Evolutionary conservation across 2,329 filamentous ascomycete genomes (phyloP).

Genomic region (Diaporthe velutina): DNA sequence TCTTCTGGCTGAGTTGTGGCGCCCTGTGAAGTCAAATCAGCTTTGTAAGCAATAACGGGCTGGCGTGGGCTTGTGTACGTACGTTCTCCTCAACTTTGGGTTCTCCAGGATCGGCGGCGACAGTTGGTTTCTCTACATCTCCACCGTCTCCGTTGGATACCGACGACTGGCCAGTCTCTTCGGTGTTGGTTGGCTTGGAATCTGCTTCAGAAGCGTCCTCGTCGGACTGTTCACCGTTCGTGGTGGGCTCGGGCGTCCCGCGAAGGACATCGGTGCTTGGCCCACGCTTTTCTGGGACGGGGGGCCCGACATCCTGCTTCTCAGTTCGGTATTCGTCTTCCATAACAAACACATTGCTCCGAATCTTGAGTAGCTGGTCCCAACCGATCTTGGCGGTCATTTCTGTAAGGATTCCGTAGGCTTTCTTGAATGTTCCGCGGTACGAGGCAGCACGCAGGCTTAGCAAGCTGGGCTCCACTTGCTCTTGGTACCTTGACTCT

Average conservation of each 20-base stretch:
- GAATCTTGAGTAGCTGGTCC: slow-evolving; percentile 94
- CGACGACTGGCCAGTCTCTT: slow-evolving; percentile 46
- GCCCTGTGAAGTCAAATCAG: slow-evolving; percentile 57
- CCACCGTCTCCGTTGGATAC: slow-evolving; percentile 54
- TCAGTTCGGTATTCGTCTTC: slow-evolving; percentile 97
- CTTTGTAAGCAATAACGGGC: slow-evolving; percentile 42
- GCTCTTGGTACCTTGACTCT: slow-evolving; percentile 83
- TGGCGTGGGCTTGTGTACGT: slow-evolving; percentile 47
- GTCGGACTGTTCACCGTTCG: slow-evolving; percentile 58
- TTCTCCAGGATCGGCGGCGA: slow-evolving; percentile 82
- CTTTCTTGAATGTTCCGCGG: slow-evolving; percentile 95
- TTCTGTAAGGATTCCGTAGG: slow-evolving; percentile 93
- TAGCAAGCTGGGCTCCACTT: slow-evolving; percentile 87
- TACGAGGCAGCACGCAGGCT: slow-evolving; percentile 90
- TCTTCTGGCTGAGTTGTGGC: slow-evolving; percentile 70
- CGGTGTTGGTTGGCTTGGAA: slow-evolving; percentile 42
- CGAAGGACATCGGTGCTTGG: slow-evolving; percentile 84
- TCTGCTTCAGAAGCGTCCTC: slow-evolving; percentile 47
- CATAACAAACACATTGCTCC: slow-evolving; percentile 99
- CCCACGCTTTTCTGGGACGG: slow-evolving; percentile 70
- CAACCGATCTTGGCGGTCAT: slow-evolving; percentile 97
- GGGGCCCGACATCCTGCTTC: slow-evolving; percentile 72
- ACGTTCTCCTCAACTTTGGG: slow-evolving; percentile 84
- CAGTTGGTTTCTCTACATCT: slow-evolving; percentile 81
- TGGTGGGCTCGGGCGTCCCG: slow-evolving; percentile 73